Conservation (phyloP, 176 grass and related monocot genomes). For the Guadua angustifolia region DNA sequence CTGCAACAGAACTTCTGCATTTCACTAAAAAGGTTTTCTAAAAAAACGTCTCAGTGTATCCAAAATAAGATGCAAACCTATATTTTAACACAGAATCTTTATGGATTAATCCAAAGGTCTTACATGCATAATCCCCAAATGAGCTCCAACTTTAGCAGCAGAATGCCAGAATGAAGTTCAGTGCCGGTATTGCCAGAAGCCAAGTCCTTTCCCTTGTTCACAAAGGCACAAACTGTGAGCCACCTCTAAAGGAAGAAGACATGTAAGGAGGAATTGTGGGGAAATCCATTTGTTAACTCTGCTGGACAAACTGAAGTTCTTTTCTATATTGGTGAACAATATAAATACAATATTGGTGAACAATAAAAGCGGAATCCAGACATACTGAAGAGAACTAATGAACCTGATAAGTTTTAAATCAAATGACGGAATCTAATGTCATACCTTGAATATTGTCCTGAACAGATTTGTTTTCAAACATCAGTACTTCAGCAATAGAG, state of each 20-base stretch:
- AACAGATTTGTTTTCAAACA: slow-evolving; percentile 48
- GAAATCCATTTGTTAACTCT: slow-evolving; percentile 59
- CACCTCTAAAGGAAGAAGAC: slow-evolving; percentile 67
- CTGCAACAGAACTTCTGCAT: slow-evolving; percentile 7
- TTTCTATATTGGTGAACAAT: no score
- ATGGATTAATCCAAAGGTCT: slow-evolving; percentile 33
- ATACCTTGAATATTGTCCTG: slow-evolving; percentile 59
- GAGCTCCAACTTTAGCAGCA: slow-evolving; percentile 57
- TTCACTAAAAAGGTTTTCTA: neutral
- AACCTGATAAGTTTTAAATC: neutral
- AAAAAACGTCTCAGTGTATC: slow-evolving; percentile 11
- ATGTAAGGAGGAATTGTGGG: slow-evolving; percentile 53
- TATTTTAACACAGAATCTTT: slow-evolving; percentile 27
- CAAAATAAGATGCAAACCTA: slow-evolving; percentile 18
- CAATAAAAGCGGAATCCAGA: neutral
- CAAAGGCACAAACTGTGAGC: slow-evolving; percentile 75
- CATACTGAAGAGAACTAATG: slow-evolving; percentile 14
- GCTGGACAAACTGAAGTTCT: no score
- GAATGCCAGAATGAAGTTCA: slow-evolving; percentile 73
- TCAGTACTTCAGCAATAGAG: slow-evolving; percentile 50
- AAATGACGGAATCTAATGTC: slow-evolving; percentile 10
- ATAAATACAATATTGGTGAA: slow-evolving; percentile 1
- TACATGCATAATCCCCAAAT: slow-evolving; percentile 49
- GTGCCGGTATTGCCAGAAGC: slow-evolving; percentile 50
- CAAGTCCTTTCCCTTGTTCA: slow-evolving; percentile 84